These are phyloP conservation scores for Penicillium salamii DNA, from an alignment of 495 filamentous ascomycete species.

Conservation along the genomic window DNA sequence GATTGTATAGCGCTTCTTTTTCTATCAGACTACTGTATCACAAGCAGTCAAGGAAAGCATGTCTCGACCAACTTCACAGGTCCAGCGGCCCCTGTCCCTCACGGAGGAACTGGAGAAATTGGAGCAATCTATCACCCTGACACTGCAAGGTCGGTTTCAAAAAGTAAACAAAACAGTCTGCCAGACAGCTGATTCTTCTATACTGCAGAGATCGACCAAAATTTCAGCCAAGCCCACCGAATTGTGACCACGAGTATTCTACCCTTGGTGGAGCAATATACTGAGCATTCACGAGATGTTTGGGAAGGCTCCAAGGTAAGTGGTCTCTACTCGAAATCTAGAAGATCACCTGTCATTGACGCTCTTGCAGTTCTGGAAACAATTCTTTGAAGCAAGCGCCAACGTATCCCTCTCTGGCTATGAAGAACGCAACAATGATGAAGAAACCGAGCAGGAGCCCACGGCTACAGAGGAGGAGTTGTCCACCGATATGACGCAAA, in stretches of 20 bases:
- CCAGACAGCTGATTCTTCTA: slow-evolving; percentile 7
- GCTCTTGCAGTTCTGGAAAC: slow-evolving; percentile 83
- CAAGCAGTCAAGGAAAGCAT: slow-evolving; percentile 24
- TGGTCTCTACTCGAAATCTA: neutral
- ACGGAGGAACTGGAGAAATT: slow-evolving; percentile 96
- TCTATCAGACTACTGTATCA: neutral
- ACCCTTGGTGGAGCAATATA: slow-evolving; percentile 94
- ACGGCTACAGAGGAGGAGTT: slow-evolving; percentile 50
- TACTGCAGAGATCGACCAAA: slow-evolving; percentile 88
- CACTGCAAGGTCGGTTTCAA: slow-evolving; percentile 71
- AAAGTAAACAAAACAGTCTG: slow-evolving; percentile 15
- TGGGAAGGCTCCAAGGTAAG: slow-evolving; percentile 91
- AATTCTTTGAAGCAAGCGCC: slow-evolving; percentile 97
- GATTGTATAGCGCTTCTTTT: neutral
- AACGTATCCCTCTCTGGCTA: slow-evolving; percentile 97
- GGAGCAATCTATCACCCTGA: slow-evolving; percentile 94
- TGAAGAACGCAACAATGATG: slow-evolving; percentile 67
- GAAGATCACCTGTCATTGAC: slow-evolving; percentile 3
- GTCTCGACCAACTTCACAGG: slow-evolving; percentile 50
- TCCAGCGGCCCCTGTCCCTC: slow-evolving; percentile 68
- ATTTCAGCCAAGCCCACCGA: slow-evolving; percentile 94
- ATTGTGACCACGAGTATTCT: slow-evolving; percentile 94
- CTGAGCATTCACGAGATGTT: slow-evolving; percentile 86
- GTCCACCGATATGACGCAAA: slow-evolving; percentile 47
- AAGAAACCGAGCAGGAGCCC: slow-evolving; percentile 46